Evolutionary conservation across 1,139 yeast species (phyloP), one percentile per base, ranked within the genome.

Genomic region (Saccharomyces hybrid): DNA sequence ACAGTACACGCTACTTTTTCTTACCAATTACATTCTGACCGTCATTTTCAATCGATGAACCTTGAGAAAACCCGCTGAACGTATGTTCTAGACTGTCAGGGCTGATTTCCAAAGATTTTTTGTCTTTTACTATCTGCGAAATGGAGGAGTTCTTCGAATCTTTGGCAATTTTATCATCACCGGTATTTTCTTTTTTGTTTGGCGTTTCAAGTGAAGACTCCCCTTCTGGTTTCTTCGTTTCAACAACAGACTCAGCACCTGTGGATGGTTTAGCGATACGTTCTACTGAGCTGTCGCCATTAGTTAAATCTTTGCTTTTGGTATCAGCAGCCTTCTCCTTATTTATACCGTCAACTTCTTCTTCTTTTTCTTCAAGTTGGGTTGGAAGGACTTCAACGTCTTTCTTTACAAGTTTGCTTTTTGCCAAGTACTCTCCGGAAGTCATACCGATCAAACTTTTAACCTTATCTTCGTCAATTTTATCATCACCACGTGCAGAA

Each of bases 181-280:
- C 34, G 34, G 16, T 11, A 11, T 11, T 11, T 4, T 31, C 34
- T 31, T 31, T 31, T 11, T 31, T 11, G 13, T 11, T 31, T 19
- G 23, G 23, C 23, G 23, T 19, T 19, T 19, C 23, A 19, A 19
- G 23, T 19, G 23, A 19, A 19, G 23, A 19, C 23, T 13, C 47
- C 3, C 16, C 16, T 14, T 49, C 31, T 23, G 34, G 19, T 9
- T 46, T 16, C 14, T 49, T 34, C 7, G 46, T 14, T 7, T 25
- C 9, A 14, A 11, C 32, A 23, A 4, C 41, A 6, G 38, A 31
- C 14, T 34, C 46, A 19, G 31, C 19, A 25, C 19, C 29, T 6
- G 41, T 49, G 7, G 75, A 74, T 23, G 76, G 76, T 76, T 77
- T 73, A 14, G 76, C 70, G 62, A 69, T 63, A 52, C 61, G 63